These are phyloP conservation scores for Pseudocercospora macadamiae DNA, from an alignment of 2,329 filamentous ascomycete species.

Conservation along the genomic window DNA sequence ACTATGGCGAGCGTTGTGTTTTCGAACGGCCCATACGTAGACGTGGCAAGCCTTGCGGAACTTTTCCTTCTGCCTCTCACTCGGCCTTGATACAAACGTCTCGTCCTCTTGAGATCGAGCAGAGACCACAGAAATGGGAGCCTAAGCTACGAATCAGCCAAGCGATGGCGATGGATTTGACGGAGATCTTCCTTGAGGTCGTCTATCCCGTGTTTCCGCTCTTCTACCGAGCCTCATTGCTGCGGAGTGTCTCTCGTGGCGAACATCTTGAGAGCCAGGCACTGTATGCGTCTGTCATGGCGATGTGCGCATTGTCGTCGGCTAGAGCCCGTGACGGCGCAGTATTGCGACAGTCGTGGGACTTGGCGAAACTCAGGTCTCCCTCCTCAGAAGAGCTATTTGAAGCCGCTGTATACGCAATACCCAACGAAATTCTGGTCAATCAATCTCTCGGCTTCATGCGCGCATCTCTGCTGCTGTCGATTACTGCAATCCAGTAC, in stretches of 20 bases:
- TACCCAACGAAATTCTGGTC: not conserved
- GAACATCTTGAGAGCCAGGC: constrained; percentile 46
- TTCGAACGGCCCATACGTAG: constrained; percentile 41
- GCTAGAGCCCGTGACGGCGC: constrained; percentile 53
- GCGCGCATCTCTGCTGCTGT: constrained; percentile 49
- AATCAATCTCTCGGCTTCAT: constrained; percentile 40
- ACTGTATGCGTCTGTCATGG: constrained; percentile 53
- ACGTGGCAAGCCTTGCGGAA: constrained; percentile 7
- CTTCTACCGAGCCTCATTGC: constrained; percentile 50
- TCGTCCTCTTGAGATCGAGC: not conserved
- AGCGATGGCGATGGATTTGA: constrained; percentile 43
- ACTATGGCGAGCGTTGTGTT: constrained; percentile 50
- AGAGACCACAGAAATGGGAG: constrained; percentile 26
- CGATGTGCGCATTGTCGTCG: constrained; percentile 51
- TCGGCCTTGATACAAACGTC: not conserved
- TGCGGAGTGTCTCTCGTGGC: constrained; percentile 42
- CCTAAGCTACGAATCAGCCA: constrained; percentile 30
- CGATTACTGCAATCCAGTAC: constrained; percentile 54
- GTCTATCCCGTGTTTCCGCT: constrained; percentile 57
- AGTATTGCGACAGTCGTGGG: constrained; percentile 40
- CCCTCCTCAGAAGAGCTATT: constrained; percentile 45
- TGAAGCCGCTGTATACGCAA: constrained; percentile 40
- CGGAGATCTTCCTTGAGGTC: constrained; percentile 54
- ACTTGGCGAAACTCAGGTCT: constrained; percentile 31
- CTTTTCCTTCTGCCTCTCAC: not conserved